Percentiles rank a stretch among this genome's conserved stretches.
Conservation (phyloP, 768 basidiomycete genomes). For the Chiua virens region DNA sequence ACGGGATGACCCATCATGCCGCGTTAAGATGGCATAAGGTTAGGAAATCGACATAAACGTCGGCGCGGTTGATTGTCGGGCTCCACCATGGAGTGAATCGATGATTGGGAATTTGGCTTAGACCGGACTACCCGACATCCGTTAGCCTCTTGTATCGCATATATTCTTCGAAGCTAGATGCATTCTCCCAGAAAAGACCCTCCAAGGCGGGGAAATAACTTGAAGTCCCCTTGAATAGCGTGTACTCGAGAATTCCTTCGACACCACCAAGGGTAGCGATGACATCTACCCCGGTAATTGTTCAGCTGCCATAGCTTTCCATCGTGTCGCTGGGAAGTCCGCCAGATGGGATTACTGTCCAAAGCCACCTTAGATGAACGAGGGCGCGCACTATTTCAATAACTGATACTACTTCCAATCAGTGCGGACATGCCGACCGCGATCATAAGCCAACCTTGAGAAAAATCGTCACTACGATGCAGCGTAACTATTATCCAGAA, state of each 20-base stretch:
- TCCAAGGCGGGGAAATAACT: constrained; percentile 98
- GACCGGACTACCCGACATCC: constrained; percentile 96
- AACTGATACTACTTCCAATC: constrained; percentile 98
- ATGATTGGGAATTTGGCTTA: constrained; percentile 98
- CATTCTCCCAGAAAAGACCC: constrained; percentile 99
- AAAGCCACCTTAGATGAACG: constrained; percentile 9
- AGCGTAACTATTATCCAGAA: constrained; percentile 1
- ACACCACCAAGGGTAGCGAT: constrained; percentile 98
- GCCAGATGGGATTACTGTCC: constrained; percentile 93
- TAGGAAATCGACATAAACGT: constrained; percentile 99
- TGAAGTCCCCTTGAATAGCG: constrained; percentile 97
- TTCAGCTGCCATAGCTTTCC: constrained; percentile 97
- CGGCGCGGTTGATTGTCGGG: constrained; percentile 98
- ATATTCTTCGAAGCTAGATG: constrained; percentile 93
- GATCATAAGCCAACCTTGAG: constrained; percentile 87
- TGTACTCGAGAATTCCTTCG: constrained; percentile 95
- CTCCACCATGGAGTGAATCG: constrained; percentile 99
- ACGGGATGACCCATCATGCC: no score
- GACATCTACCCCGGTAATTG: constrained; percentile 97
- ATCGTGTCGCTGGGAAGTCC: constrained; percentile 97
- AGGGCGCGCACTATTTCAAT: constrained; percentile 70
- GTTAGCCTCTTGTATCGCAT: constrained; percentile 97
- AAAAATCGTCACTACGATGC: neutral
- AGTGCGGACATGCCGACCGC: constrained; percentile 98
- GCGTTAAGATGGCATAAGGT: no score